Evolutionary conservation across 768 basidiomycete genomes (phyloP).

Genomic region (Amanita subjunquillea): DNA sequence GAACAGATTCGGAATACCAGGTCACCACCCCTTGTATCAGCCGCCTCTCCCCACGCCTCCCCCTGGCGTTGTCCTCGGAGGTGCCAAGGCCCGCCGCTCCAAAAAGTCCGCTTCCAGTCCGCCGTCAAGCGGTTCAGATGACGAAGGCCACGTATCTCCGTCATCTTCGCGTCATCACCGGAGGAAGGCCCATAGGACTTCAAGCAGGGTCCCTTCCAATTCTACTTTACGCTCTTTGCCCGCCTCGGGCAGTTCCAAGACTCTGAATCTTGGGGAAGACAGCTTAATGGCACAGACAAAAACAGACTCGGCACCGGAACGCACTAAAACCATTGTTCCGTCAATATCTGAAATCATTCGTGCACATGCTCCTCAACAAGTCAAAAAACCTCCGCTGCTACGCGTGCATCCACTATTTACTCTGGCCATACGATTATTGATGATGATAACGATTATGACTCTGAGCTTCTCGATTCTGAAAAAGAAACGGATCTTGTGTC

Average conservation of each 20-base stretch:
- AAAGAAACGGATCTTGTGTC: slow-evolving; percentile 60
- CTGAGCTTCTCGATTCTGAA: slow-evolving; percentile 33
- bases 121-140: slow-evolving; percentile 40
- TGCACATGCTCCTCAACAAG: slow-evolving; percentile 56
- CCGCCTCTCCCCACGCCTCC: slow-evolving; percentile 81
- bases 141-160: slow-evolving; percentile 24
- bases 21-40: slow-evolving; percentile 68
- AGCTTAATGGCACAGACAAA: slow-evolving; percentile 9
- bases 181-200: slow-evolving; percentile 21
- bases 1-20: slow-evolving; percentile 44
- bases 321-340: slow-evolving; percentile 47
- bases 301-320: slow-evolving; percentile 17
- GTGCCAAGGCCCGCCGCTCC: slow-evolving; percentile 25
- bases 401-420: slow-evolving; percentile 37
- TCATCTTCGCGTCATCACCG: slow-evolving; percentile 16
- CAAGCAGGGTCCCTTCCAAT: slow-evolving; percentile 21
- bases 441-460: slow-evolving; percentile 48
- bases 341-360: slow-evolving; percentile 87
- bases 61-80: slow-evolving; percentile 65
- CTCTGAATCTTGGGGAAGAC: slow-evolving; percentile 11
- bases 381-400: slow-evolving; percentile 36
- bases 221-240: slow-evolving; percentile 1
- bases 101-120: slow-evolving; percentile 19
- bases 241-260: slow-evolving; percentile 4
- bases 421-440: slow-evolving; percentile 35